Evolutionary conservation across 192 early-diverging fungal species (phyloP).

Genomic region (Linnemannia schmuckeri): DNA sequence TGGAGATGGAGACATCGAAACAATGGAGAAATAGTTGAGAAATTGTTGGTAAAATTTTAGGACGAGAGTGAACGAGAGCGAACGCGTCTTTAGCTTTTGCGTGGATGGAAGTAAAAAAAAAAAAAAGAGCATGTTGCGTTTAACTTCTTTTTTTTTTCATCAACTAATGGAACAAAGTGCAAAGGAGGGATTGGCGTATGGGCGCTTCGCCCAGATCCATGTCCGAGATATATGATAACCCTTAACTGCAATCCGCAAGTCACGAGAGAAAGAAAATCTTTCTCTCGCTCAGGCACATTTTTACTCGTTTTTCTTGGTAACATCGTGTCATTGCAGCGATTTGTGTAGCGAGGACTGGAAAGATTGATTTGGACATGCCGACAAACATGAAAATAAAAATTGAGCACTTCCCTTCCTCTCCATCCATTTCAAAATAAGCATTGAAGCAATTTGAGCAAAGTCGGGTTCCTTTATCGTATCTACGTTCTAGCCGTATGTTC

Average conservation of each 20-base stretch:
- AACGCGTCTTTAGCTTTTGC: too few species aligned
- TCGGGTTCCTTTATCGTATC: neutral
- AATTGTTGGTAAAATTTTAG: too few species aligned
- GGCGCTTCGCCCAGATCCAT: neutral
- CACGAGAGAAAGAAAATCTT: neutral
- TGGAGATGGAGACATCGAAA: too few species aligned
- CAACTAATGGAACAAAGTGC: neutral
- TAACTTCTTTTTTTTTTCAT: neutral
- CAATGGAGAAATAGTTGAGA: too few species aligned
- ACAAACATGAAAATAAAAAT: neutral
- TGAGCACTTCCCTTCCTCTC: neutral
- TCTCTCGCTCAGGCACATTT: neutral
- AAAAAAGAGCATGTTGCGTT: too few species aligned
- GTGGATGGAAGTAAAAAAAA: too few species aligned
- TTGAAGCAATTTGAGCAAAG: neutral
- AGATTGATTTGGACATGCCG: neutral
- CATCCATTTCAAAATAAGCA: neutral
- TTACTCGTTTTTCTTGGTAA: neutral
- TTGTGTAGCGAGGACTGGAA: neutral
- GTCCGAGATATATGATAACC: neutral
- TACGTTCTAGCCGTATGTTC: neutral
- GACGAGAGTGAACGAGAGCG: too few species aligned
- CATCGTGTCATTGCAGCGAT: neutral
- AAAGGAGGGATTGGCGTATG: neutral
- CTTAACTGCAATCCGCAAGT: neutral